Base-by-base conservation (phyloP, 495 filamentous ascomycete genomes). In the Pseudoneurospora amorphoporcata region DNA sequence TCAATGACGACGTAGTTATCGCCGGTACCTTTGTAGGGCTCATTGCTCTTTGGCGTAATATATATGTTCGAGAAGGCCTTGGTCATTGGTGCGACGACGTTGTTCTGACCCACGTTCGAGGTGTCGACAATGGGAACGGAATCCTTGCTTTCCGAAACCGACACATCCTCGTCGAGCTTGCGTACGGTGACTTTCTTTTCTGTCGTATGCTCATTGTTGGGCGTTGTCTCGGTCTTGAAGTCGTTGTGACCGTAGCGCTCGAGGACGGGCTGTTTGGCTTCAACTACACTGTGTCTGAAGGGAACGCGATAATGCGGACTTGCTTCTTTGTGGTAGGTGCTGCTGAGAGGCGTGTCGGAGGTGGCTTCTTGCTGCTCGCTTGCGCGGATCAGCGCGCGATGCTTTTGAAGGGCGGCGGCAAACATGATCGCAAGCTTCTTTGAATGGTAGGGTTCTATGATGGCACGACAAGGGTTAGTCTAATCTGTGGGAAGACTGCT, bases 261-360 rank as follows among this genome's bases (percentile, higher is more conserved):
- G 9, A 40, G 9, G 39, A 10, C 9, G 39, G 39, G 9, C 2
- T 12, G 9, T 3, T 40, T 40, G 39, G 39, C 10, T 40, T 10
- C 39, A 14, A 3, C 39, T 8, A 9, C 39, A 9, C 10, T 40
- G 9, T 40, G 9, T 10, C 9, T 10, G 10, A 40, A 40, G 39
- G 10, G 3, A 12, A 23, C 19, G 4, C 2, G 45, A 23, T 10
- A 2, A 2, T 29, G 2, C 1, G 19, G 4, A 2, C 3, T 9
- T 2, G 23, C 47, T 14, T 58, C 19, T 14, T 58, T 9, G 1
- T 58, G 47, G 10, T 58, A 32, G 0, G 47, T 1, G 10, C 1
- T 0, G 2, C 3, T 2, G 2, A 14, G 2, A 0, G 47, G 10
- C 0, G 1, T 29, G 2, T 35, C 29, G 53, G 8, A 1, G 1